Conservation (phyloP, 1,284 basidiomycete genomes). For the Rhodotorula sp. region DNA sequence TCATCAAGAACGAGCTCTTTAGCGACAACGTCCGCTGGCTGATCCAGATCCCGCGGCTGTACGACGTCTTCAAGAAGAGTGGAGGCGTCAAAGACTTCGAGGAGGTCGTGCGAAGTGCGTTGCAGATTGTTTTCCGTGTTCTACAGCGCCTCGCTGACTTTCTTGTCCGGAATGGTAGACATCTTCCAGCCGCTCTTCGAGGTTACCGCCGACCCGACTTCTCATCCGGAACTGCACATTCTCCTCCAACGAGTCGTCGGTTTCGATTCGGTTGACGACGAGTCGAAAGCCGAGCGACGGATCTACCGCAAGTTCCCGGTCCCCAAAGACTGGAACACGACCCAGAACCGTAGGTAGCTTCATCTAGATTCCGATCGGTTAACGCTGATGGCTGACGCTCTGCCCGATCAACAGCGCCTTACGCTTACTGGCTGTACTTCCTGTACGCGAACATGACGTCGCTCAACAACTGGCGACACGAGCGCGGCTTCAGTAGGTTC, state of each 20-base stretch:
- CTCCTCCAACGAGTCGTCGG: constrained; percentile 95
- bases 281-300: constrained; percentile 87
- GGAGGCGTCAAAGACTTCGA: constrained; percentile 84
- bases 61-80: constrained; percentile 92
- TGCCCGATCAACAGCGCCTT: constrained; percentile 10
- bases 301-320: constrained; percentile 95
- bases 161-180: constrained; percentile 57
- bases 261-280: constrained; percentile 97
- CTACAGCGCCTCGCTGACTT: constrained; percentile 12
- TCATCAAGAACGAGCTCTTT: constrained; percentile 86
- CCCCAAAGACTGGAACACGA: constrained; percentile 83
- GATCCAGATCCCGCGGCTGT: constrained; percentile 91
- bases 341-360: constrained; percentile 80
- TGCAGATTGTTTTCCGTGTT: not conserved
- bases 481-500: constrained; percentile 84
- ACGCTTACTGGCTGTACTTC: constrained; percentile 77
- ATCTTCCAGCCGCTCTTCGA: constrained; percentile 93
- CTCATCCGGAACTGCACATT: constrained; percentile 90
- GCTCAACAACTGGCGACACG: constrained; percentile 85
- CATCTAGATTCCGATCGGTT: constrained; percentile 72
- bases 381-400: constrained; percentile 56
- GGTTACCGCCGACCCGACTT: constrained; percentile 84
- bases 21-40: constrained; percentile 98
- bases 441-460: constrained; percentile 96
- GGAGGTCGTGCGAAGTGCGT: constrained; percentile 82